Conservation (phyloP, 495 filamentous ascomycete genomes). For the Penicillium pulvis region DNA sequence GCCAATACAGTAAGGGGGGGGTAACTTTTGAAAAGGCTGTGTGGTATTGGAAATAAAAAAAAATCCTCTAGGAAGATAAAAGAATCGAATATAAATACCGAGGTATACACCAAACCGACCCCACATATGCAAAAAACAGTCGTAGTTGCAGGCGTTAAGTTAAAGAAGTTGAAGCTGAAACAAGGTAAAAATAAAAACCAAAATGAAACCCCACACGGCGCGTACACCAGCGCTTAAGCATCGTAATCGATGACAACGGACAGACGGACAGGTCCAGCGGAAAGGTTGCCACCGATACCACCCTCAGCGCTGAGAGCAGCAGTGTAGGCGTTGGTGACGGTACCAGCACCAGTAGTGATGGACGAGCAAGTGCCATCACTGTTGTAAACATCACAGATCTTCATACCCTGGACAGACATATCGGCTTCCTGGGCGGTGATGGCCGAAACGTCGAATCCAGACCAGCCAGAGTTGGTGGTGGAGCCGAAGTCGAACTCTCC, state of each 20-base stretch:
- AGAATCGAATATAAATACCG: constrained; percentile 10
- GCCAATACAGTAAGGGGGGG: not conserved
- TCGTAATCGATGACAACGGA: constrained; percentile 33
- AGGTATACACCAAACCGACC: constrained; percentile 8
- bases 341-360: constrained; percentile 26
- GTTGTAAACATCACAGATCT: constrained; percentile 30
- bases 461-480: constrained; percentile 39
- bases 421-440: constrained; percentile 40
- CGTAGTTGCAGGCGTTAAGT: constrained; percentile 8
- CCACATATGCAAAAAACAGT: constrained; percentile 3
- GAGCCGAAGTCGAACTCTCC: constrained; percentile 46
- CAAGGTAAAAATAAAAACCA: constrained; percentile 5
- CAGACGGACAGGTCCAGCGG: constrained; percentile 32
- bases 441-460: constrained; percentile 45
- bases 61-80: constrained; percentile 8
- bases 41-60: constrained; percentile 9
- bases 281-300: constrained; percentile 44
- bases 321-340: constrained; percentile 41
- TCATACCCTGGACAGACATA: constrained; percentile 37
- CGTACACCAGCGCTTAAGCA: constrained; percentile 15
- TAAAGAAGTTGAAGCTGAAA: constrained; percentile 2
- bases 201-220: constrained; percentile 3
- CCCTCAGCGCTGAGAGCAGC: constrained; percentile 20
- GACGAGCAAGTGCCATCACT: constrained; percentile 31
- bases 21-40: not conserved